Base-by-base conservation (phyloP, 768 basidiomycete species). In the Russula virescens region DNA sequence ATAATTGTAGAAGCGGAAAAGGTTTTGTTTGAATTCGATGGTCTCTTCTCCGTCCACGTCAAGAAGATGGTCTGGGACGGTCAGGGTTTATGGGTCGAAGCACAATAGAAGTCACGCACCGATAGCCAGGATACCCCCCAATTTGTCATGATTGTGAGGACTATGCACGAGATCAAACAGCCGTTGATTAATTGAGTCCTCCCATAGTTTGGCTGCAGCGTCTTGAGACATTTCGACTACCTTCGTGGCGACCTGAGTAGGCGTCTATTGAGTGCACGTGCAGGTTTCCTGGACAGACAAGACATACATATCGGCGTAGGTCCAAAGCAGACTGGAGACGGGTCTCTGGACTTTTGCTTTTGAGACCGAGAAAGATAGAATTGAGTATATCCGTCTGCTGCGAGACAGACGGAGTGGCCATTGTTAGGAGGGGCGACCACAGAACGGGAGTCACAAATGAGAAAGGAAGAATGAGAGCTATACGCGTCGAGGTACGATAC, bases 1-100 rank as follows among this genome's bases (percentile, higher is more conserved):
- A 75, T 97, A 95, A 75, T 92, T 91, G 77, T 88, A 92, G 72
- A 95, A 87, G 55, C 91, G 84, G 74, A 89, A 94, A 43, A 91
- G 83, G 66, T 89, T 86, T 45, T 85, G 79, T 69, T 87, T 89
- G 47, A 88, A 87, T 72, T 92, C 89, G 54, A 91, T 84, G 10
- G 84, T 85, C 73, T 91, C 90, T 74, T 91, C 91, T 38, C 83
- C 83, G 45, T 89, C 88, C 51, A 85, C 81, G 54, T 86, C 85
- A 50, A 94, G 79, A 9, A 95, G 80, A 69, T 88, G 81, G 71
- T 93, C 92, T 83, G 62, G 1, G 80, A 64, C 35, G 35, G 58
- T 67, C 56, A 66, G 54, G 49, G 66, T 56, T 35, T 62, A 48
- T 10, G 7, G 40, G 18, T 25, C 21, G 26, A 52, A 16, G 31